Evolutionary conservation across 495 filamentous ascomycete genomes (phyloP).

Genomic region (Xylaria cubensis): DNA sequence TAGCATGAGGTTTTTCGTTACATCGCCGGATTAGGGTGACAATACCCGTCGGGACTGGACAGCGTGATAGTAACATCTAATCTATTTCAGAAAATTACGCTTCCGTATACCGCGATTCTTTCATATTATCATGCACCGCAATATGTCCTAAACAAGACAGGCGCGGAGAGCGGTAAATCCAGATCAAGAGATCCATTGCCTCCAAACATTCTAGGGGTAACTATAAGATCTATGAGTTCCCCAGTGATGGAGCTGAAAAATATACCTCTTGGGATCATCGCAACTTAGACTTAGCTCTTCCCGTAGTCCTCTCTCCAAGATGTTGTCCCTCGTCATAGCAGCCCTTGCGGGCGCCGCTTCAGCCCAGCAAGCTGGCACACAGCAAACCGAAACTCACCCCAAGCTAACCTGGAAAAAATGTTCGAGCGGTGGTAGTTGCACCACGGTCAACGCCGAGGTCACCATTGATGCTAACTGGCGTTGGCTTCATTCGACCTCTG

Average conservation of each 20-base stretch:
- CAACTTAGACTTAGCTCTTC: slow-evolving; percentile 20
- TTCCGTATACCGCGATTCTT: slow-evolving; percentile 28
- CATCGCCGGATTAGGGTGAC: slow-evolving; percentile 19
- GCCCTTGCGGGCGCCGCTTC: slow-evolving; percentile 52
- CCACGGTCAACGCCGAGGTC: slow-evolving; percentile 45
- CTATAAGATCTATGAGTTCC: slow-evolving; percentile 27
- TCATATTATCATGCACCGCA: slow-evolving; percentile 34
- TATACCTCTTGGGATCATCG: background rate
- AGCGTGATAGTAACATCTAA: slow-evolving; percentile 32
- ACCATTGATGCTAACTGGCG: slow-evolving; percentile 62
- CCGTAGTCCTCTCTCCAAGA: slow-evolving; percentile 35
- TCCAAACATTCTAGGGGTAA: slow-evolving; percentile 24
- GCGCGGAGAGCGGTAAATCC: slow-evolving; percentile 19
- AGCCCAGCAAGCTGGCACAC: slow-evolving; percentile 64
- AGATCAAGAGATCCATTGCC: slow-evolving; percentile 1
- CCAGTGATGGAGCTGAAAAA: slow-evolving; percentile 4
- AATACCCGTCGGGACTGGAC: slow-evolving; percentile 37
- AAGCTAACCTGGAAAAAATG: slow-evolving; percentile 64
- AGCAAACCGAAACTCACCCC: slow-evolving; percentile 64
- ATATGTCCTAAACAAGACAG: slow-evolving; percentile 27
- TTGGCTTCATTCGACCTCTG: slow-evolving; percentile 50
- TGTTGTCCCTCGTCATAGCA: slow-evolving; percentile 44
- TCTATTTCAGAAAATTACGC: slow-evolving; percentile 31
- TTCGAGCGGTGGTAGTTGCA: slow-evolving; percentile 58
- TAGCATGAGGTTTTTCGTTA: background rate